phyloP scores from a whole-genome alignment of 1,139 yeast genomes.

The Yamadazyma pseudoaaseri region DNA sequence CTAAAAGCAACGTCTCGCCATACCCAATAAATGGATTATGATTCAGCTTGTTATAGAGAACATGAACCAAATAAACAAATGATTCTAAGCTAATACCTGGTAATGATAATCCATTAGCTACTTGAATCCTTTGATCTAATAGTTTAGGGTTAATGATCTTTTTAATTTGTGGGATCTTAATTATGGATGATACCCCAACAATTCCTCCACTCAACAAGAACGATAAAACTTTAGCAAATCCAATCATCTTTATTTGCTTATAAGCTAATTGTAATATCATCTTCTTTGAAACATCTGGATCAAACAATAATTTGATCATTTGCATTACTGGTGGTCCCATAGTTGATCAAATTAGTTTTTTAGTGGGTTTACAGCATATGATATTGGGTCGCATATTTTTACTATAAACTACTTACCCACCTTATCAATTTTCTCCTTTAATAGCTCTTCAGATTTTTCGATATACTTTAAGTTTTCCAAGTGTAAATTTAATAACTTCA shows the following conservation, averaged over 20 bases:
- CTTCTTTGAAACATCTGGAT: slow-evolving; percentile 42
- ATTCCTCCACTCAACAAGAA: slow-evolving; percentile 34
- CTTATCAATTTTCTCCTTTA: slow-evolving; percentile 63
- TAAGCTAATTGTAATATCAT: slow-evolving; percentile 40
- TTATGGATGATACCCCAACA: slow-evolving; percentile 42
- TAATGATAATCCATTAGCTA: slow-evolving; percentile 40
- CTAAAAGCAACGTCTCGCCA: slow-evolving; percentile 43
- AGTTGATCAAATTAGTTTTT: no score
- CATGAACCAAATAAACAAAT: slow-evolving; percentile 40
- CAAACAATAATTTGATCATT: slow-evolving; percentile 32
- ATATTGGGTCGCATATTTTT: no score
- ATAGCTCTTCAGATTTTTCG: slow-evolving; percentile 65
- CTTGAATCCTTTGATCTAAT: slow-evolving; percentile 27
- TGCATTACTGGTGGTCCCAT: slow-evolving; percentile 26
- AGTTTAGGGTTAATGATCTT: slow-evolving; percentile 32
- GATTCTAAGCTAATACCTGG: slow-evolving; percentile 40
- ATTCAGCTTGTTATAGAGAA: slow-evolving; percentile 38
- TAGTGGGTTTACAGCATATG: no score
- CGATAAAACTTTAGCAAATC: slow-evolving; percentile 36
- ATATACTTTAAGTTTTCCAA: slow-evolving; percentile 87
- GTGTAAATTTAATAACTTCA: slow-evolving; percentile 83
- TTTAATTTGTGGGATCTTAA: slow-evolving; percentile 43
- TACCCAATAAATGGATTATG: slow-evolving; percentile 38
- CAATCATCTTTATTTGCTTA: slow-evolving; percentile 35
- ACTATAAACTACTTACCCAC: no score